phyloP scores from a whole-genome alignment of 768 basidiomycete genomes.

The Lactarius sanguifluus region DNA sequence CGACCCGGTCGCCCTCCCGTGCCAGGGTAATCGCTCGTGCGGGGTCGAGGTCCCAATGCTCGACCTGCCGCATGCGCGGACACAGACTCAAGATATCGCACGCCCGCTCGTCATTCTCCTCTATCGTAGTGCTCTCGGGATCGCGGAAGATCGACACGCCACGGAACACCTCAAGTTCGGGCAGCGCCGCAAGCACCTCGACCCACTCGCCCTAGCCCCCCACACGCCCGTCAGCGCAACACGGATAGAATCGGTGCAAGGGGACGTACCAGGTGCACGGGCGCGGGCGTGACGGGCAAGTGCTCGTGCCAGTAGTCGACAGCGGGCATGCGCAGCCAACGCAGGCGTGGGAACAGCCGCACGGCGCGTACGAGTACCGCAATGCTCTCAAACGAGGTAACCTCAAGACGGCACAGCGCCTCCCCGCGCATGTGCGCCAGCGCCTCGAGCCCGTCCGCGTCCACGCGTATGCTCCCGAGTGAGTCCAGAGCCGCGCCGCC shows the following conservation, averaged over 20 bases:
- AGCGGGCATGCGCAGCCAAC: constrained; percentile 7
- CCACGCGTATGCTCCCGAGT: not conserved
- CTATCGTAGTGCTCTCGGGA: not conserved
- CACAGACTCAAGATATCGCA: not conserved
- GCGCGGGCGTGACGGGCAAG: not conserved
- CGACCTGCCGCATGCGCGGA: constrained; percentile 4
- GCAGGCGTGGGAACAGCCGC: not conserved
- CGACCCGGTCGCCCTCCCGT: not conserved
- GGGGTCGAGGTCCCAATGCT: constrained; percentile 14
- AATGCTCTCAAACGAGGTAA: constrained; percentile 3
- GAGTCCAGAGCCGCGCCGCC: not conserved
- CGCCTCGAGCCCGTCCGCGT: not conserved
- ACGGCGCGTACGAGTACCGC: constrained; percentile 2
- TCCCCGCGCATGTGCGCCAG: not conserved
- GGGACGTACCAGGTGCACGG: not conserved
- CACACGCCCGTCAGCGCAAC: not conserved
- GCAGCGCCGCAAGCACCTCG: not conserved
- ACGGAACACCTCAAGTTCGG: constrained; percentile 9
- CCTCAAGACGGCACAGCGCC: not conserved
- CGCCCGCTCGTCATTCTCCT: constrained; percentile 14
- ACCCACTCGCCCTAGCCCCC: constrained; percentile 7
- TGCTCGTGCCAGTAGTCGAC: constrained; percentile 18
- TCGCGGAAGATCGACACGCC: constrained; percentile 9
- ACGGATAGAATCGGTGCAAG: not conserved
- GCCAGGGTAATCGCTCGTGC: not conserved